phyloP scores from a whole-genome alignment of 2,329 filamentous ascomycete species.

The Aspergillus nomiae region DNA sequence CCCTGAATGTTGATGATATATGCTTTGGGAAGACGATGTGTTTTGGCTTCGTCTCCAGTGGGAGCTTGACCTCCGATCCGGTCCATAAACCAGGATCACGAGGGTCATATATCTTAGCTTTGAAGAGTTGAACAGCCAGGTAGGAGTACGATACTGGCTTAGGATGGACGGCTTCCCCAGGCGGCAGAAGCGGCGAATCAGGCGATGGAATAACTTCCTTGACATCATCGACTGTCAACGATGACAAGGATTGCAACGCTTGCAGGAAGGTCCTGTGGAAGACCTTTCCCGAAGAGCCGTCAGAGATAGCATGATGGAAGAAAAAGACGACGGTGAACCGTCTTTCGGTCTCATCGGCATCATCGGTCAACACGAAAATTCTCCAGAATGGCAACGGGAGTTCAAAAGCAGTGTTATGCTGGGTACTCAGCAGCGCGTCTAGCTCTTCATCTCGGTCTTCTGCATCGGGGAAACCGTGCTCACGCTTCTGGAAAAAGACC shows the following conservation, averaged over 20 bases:
- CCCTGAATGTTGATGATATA: slow-evolving; percentile 31
- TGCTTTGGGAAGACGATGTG: slow-evolving; percentile 35
- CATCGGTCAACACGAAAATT: slow-evolving; percentile 40
- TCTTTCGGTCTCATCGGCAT: slow-evolving; percentile 13
- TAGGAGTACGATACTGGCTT: slow-evolving; percentile 40
- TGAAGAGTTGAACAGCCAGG: slow-evolving; percentile 37
- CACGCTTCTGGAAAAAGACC: slow-evolving; percentile 38
- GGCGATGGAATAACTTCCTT: slow-evolving; percentile 26
- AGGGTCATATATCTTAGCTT: slow-evolving; percentile 33
- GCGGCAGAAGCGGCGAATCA: slow-evolving; percentile 38
- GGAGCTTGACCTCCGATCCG: slow-evolving; percentile 29
- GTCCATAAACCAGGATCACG: slow-evolving; percentile 39
- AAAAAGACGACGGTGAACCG: slow-evolving; percentile 49
- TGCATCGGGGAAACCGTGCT: slow-evolving; percentile 10
- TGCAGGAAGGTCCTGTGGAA: slow-evolving; percentile 48
- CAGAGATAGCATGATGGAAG: slow-evolving; percentile 52
- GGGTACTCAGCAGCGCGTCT: slow-evolving; percentile 40
- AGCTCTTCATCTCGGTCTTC: slow-evolving; percentile 42
- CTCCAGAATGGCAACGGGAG: slow-evolving; percentile 47
- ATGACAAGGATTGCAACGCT: slow-evolving; percentile 31
- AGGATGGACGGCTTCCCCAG: slow-evolving; percentile 45
- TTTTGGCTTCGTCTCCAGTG: slow-evolving; percentile 30
- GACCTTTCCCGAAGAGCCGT: slow-evolving; percentile 48
- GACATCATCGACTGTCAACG: slow-evolving; percentile 17
- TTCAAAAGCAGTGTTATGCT: slow-evolving; percentile 46